Evolutionary conservation across 805 yeast species (phyloP), one percentile per base, ranked within the genome.

Genomic region (Debaryomyces castellii): DNA sequence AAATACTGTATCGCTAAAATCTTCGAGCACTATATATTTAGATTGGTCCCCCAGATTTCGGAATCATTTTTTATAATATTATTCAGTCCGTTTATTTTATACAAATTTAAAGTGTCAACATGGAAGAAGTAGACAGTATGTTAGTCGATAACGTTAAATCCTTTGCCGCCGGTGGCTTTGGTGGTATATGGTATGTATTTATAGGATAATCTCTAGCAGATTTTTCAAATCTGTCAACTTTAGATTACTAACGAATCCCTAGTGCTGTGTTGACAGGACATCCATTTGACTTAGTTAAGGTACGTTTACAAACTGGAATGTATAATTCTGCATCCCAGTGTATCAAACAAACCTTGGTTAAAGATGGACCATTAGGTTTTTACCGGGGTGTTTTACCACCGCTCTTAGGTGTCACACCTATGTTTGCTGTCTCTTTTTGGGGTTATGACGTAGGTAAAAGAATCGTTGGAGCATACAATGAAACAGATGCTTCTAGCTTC

Each of bases 361-460:
- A 77, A 22, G 89, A 86, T 50, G 96, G 96, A 0, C 80, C 82
- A 3, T 52, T 74, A 21, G 97, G 98, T 1, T 81, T 92, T 52
- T 92, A 92, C 67, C 76, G 96, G 60, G 99, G 99, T 48, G 97
- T 94, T 25, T 75, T 87, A 10, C 96, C 98, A 11, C 99, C 99
- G 3, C 70, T 92, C 43, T 62, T 88, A n/a, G 99, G 99, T 20
- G 97, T 92, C 18, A 94, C 98, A 0, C 99, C 99, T 23, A 94
- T 92, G 88, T 94, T 94, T 73, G 98, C 98, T 2, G 94, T 94
- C 20, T 87, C 96, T 1, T 92, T 92, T 72, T 92, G 99, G 98
- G 98, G 98, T 60, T 92, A 94, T 66, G 97, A 90, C 60, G 74
- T 89, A 43, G 98, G 98, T 51, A 90, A 89, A 69, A 81, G 81